Conservation (phyloP, 106 monocot genomes). For the Chionographis japonica region DNA sequence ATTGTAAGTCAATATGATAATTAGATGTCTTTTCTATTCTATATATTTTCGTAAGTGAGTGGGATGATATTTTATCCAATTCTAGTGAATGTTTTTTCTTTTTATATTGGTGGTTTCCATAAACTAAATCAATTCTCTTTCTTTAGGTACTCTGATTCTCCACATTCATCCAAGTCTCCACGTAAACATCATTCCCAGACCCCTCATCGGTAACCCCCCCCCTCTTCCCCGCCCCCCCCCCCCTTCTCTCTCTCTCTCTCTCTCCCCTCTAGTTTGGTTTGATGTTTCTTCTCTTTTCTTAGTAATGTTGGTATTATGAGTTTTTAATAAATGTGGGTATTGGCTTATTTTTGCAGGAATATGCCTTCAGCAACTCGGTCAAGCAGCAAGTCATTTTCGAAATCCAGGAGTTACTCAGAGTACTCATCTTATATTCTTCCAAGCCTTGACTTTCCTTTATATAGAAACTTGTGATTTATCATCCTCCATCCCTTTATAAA, state of each 20-base stretch:
- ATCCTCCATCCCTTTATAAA: too few relatives aligned
- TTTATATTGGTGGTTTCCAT: neutral
- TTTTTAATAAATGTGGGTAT: too few relatives aligned
- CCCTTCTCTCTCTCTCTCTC: too few relatives aligned
- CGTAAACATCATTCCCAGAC: neutral
- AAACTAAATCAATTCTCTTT: slow-evolving; percentile 4
- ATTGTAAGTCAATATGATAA: too few relatives aligned
- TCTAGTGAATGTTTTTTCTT: neutral
- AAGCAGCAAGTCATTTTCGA: slow-evolving; percentile 37
- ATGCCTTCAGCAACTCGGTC: slow-evolving; percentile 40
- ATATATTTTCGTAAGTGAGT: too few relatives aligned
- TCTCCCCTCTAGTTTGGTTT: neutral
- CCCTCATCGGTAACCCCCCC: slow-evolving; percentile 1
- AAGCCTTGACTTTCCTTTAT: too few relatives aligned
- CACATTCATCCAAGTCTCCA: slow-evolving; percentile 1
- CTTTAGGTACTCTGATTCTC: slow-evolving; percentile 26
- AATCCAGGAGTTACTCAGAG: slow-evolving; percentile 48
- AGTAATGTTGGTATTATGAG: too few relatives aligned
- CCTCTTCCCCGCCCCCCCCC: too few relatives aligned
- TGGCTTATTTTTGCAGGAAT: slow-evolving; percentile 28
- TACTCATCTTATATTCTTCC: slow-evolving; percentile 4
- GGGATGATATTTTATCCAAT: too few relatives aligned
- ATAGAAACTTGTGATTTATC: too few relatives aligned
- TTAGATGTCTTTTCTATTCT: too few relatives aligned
- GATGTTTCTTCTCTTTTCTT: neutral